Percentiles rank a stretch among this genome's conserved stretches.
Conservation (phyloP, 2,329 filamentous ascomycete genomes). For the Ascochyta pisi region DNA sequence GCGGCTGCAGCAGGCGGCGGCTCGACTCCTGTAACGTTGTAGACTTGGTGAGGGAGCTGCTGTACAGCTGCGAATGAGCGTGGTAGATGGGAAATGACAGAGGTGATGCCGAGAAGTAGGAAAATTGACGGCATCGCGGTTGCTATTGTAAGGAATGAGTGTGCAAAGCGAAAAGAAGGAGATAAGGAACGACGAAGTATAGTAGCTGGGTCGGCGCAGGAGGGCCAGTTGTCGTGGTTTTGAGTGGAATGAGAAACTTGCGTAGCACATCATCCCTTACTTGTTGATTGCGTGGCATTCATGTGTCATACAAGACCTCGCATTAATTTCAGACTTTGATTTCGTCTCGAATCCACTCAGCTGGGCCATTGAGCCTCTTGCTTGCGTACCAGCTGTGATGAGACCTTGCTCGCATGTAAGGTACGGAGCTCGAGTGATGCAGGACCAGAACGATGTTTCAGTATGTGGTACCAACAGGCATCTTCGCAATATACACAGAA, state of each 20-base stretch:
- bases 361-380: not conserved
- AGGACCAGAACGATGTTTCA: not conserved
- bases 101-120: conserved; percentile 10
- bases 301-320: conserved; percentile 5
- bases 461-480: not conserved
- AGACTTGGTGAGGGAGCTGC: conserved; percentile 12
- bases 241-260: conserved; percentile 10
- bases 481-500: not conserved
- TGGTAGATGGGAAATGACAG: conserved; percentile 11
- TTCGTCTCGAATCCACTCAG: not conserved
- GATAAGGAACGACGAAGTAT: conserved; percentile 3
- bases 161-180: not conserved
- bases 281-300: conserved; percentile 3
- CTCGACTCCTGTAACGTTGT: conserved; percentile 10
- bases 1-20: not conserved
- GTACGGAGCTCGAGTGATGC: not conserved
- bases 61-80: conserved; percentile 4
- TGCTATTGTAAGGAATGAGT: conserved; percentile 6
- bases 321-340: conserved; percentile 2
- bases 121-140: conserved; percentile 9
- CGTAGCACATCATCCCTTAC: conserved; percentile 12
- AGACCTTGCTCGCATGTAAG: not conserved
- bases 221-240: conserved; percentile 15
- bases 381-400: not conserved
- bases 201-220: not conserved